Evolutionary conservation across 805 yeast species (phyloP), one percentile per base, ranked within the genome.

Genomic region (Yamadazyma tumulicola): DNA sequence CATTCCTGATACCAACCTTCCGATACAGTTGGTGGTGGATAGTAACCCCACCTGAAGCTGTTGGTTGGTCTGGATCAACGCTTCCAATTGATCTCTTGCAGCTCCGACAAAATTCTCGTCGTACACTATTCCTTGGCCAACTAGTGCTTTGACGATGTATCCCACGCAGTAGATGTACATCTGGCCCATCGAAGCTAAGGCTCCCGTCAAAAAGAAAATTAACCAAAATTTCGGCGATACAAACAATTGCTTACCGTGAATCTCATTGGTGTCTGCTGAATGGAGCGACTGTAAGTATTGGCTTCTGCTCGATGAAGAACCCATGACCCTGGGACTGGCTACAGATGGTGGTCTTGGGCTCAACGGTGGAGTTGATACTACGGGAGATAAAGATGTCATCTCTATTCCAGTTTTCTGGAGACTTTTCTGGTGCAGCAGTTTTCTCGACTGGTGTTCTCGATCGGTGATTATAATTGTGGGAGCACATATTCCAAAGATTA

Each of bases 21-120:
- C 94, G 0, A 60, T 45, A 48, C 84, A 84, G 45, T 84, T 81
- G 19, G 80, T 71, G 11, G 81, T 49, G 2, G 91, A 83, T 4
- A 85, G 56, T n/a, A 81, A 49, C 2, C 85, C 79, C 10, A 85
- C 94, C 54, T 85, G 93, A 20, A 69, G 57, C 35, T 82, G 81
- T 53, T 85, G 94, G 37, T 75, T 68, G 29, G 57, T 55, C 48
- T 74, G 82, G 20, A 76, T 64, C 29, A 61, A 39, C 5, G 51
- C 48, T 7, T 59, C 65, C 4, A 59, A 42, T n/a, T 44, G 31
- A 2, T 29, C 40, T 11, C 31, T 35, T 6, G 45, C 13, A 5
- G 32, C 39, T 4, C 27, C 35, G 1, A 38, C 21, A 21, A 47
- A 26, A 31, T 63, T 43, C 9, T 52, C 50, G 7, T 58, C 65